phyloP scores from a whole-genome alignment of 1,284 basidiomycete genomes.

The Ustilago esculenta region DNA sequence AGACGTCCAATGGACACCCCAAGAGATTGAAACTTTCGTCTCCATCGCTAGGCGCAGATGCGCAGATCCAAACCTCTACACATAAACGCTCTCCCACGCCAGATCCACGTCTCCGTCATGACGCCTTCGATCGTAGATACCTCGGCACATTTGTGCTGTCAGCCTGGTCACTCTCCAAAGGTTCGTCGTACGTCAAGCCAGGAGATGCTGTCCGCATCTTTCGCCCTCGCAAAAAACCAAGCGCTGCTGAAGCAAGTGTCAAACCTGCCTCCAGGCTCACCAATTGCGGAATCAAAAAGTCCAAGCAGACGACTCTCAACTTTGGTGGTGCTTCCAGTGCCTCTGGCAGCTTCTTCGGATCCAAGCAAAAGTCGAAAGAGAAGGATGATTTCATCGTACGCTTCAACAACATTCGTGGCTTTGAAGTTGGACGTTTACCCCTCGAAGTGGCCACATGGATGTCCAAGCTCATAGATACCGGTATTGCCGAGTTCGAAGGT shows the following conservation, averaged over 20 bases:
- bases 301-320: conserved; percentile 55
- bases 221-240: conserved; percentile 48
- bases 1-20: neutral
- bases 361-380: conserved; percentile 41
- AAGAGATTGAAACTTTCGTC: conserved; percentile 14
- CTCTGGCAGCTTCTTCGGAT: conserved; percentile 8
- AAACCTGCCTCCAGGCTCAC: conserved; percentile 23
- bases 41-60: conserved; percentile 6
- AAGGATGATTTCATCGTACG: conserved; percentile 63
- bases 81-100: conserved; percentile 24
- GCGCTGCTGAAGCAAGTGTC: conserved; percentile 2
- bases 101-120: conserved; percentile 41
- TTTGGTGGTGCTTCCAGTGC: conserved; percentile 25
- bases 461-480: conserved; percentile 59
- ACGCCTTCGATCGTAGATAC: conserved; percentile 47
- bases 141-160: conserved; percentile 63
- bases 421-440: conserved; percentile 62
- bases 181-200: conserved; percentile 52
- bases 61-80: conserved; percentile 1
- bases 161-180: conserved; percentile 63
- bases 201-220: conserved; percentile 59
- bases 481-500: conserved; percentile 59
- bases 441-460: conserved; percentile 62
- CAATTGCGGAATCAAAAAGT: conserved; percentile 19
- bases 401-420: conserved; percentile 62